Evolutionary conservation across 306 rosid species (phyloP), one percentile per base, ranked within the genome.

Genomic region (Pueraria montana): DNA sequence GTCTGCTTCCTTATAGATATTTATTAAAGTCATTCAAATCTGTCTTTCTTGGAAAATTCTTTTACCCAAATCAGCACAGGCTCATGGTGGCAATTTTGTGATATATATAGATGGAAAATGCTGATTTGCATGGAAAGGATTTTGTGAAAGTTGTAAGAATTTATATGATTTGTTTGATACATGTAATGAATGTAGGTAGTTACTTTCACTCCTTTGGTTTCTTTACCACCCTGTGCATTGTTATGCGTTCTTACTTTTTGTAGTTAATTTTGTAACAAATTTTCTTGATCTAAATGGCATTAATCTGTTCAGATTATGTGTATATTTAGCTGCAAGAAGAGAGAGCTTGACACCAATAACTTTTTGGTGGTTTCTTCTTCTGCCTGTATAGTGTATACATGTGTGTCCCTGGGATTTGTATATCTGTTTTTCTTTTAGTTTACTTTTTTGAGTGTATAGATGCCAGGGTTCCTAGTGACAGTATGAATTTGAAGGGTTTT

Each of bases 341-440:
- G 58, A 58, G 45, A 43, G 46, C 61, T 77, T 77, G 6, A 11
- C 81, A 26, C 53, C 48, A n/a, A 38, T 76, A 58, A 58, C 53
- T 21, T 59, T 59, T 76, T 59, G 55, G 42, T 76, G 43, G 24
- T 43, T 59, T 59, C 42, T 58, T 76, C 40, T 58, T 42, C 42
- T 58, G 8, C 61, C 40, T 76, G 43, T 23, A 5, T 45, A n/a
- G n/a, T n/a, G n/a, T n/a, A n/a, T n/a, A n/a, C n/a, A 5, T 3
- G 11, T 43, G 32, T 27, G 80, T 58, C 53, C 49, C 56, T 58
- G 56, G 30, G 81, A 17, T 46, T 61, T 42, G 71, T 21, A 26
- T 13, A 23, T n/a, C 2, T 24, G 12, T 61, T 45, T 64, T 32
- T 46, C 38, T n/a, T 18, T 11, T 48, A 18, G 64, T 27, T 27